These are phyloP conservation scores for Fusarium marasasianum DNA, from an alignment of 2,329 filamentous ascomycete genomes.

Conservation along the genomic window DNA sequence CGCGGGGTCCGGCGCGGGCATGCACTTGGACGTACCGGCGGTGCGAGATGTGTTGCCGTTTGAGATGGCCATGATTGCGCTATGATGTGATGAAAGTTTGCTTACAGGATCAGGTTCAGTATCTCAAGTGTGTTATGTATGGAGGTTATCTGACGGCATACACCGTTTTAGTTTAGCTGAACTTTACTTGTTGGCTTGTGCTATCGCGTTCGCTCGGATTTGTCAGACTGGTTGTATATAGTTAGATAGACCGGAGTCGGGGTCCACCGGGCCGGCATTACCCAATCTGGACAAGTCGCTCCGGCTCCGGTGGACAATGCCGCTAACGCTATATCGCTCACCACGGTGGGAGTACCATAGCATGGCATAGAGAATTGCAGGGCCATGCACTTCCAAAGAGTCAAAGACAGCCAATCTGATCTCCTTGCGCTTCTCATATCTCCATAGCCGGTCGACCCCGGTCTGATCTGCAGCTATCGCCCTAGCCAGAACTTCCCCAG, in stretches of 20 bases:
- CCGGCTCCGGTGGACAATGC: not conserved
- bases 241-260: not conserved
- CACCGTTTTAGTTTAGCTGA: not conserved
- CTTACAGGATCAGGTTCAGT: not conserved
- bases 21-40: not conserved
- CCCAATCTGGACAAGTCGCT: not conserved
- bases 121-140: not conserved
- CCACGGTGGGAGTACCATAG: not conserved
- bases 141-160: not conserved
- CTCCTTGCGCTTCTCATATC: not conserved
- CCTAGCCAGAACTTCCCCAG: not conserved
- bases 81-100: not conserved
- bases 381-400: too few relatives aligned
- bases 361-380: not conserved
- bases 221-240: not conserved
- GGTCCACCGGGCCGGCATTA: not conserved
- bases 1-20: not conserved
- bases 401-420: not conserved
- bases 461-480: slow-evolving; percentile 1
- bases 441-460: not conserved
- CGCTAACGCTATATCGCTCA: slow-evolving; percentile 2
- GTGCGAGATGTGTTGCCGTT: not conserved
- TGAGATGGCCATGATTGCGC: not conserved
- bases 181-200: not conserved
- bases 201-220: not conserved